phyloP scores from a whole-genome alignment of 2,329 filamentous ascomycete genomes.

The Venturia carpophila region DNA sequence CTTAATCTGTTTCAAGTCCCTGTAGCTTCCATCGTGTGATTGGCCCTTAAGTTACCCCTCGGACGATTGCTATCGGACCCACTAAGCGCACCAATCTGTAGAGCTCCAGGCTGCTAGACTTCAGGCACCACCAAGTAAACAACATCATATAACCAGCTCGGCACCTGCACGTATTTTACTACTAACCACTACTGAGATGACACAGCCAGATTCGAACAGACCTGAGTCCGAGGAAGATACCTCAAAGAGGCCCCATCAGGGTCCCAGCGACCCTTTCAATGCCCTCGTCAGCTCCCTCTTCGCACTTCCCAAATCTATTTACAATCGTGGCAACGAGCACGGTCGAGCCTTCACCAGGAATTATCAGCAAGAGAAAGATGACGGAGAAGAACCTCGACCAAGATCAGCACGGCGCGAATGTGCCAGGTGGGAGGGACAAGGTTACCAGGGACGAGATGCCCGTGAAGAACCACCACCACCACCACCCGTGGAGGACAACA shows the following conservation, averaged over 20 bases:
- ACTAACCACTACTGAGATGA: constrained; percentile 1
- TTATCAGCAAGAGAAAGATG: constrained; percentile 3
- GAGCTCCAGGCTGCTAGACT: background rate
- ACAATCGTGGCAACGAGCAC: constrained; percentile 17
- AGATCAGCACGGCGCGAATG: constrained; percentile 2
- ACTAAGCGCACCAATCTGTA: constrained; percentile 1
- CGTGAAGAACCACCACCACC: background rate
- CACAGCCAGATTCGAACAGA: background rate
- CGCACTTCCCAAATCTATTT: constrained; percentile 11
- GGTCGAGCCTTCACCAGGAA: constrained; percentile 10
- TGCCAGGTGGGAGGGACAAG: constrained; percentile 9
- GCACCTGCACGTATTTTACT: background rate
- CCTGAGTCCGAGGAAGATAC: background rate
- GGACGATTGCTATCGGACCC: background rate
- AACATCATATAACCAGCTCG: constrained; percentile 1
- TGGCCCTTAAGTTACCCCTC: background rate
- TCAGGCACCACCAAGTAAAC: background rate
- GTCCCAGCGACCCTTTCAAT: background rate
- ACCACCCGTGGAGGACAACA: background rate
- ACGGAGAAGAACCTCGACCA: background rate
- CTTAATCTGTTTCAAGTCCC: background rate
- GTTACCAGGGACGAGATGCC: background rate
- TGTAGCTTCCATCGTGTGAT: background rate
- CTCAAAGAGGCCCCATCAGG: background rate
- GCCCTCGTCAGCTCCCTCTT: constrained; percentile 11